Evolutionary conservation across 2,329 filamentous ascomycete species (phyloP), one percentile per base, ranked within the genome.

Genomic region (Botrytis pseudocinerea): DNA sequence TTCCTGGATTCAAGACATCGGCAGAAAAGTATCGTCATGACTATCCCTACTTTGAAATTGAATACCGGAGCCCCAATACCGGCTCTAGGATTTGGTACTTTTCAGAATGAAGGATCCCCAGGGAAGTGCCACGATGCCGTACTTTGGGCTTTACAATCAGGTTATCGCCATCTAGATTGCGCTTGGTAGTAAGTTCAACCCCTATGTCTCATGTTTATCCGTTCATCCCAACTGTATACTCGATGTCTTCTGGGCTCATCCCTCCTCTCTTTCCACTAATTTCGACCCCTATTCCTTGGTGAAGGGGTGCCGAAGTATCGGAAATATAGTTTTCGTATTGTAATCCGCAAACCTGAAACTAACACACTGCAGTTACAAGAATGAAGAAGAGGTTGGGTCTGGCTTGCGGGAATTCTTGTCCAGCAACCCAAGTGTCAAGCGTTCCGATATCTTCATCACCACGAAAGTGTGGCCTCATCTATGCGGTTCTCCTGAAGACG

Each of bases 351-450:
- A 14, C 22, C 28, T 60, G 25, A 46, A 38, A 54, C 51, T 65
- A 78, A 64, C 38, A 46, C 38, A 48, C 22, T 4, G n/a, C 57
- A 75, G 77, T 83, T 94, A 94, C 83, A 89, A 86, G 78, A 94
- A 97, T 82, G 94, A 97, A 83, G 87, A 91, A 62, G 93, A 95
- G 82, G 93, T 97, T 32, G 94, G 94, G 75, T 84, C 90, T 80
- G 93, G 92, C 18, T 87, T 97, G 70, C 88, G 89, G 80, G 90
- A 92, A 73, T 93, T 92, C 44, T 90, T 96, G 76, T 85, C 84
- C 40, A 72, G 66, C 32, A 78, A 79, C 68, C 84, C 89, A 8
- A 91, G 91, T 35, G 85, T 88, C 75, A 92, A 91, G 92, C 71
- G 78, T 40, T 51, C 75, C 46, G 77, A 78, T 48, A 76, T 79